Base-by-base conservation (phyloP, 1,284 basidiomycete species). In the Heterobasidion annosum region DNA sequence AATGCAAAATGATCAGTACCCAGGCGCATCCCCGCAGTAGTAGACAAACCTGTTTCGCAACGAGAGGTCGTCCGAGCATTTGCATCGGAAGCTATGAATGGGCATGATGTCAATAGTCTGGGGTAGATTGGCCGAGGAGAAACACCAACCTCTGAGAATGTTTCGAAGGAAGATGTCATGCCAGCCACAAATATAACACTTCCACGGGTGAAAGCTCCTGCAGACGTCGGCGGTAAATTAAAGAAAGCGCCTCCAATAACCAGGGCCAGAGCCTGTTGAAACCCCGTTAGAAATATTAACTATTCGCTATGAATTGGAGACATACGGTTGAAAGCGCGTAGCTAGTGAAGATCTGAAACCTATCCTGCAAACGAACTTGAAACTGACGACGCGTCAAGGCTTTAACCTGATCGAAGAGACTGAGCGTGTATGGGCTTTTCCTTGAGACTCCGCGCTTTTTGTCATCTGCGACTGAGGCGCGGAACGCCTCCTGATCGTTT, bases 131-230 rank as follows among this genome's bases (percentile, higher is more conserved):
- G 16, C 62, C 67, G 15, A 25, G 5, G 25, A 1, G 25, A 25
- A 25, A 25, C 25, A 25, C 25, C 25, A 63, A 82, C 75, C 71
- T 91, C 88, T 54, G 81, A 80, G 67, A 93, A 92, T 0, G 89
- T 86, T 63, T 85, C 85, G 54, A 93, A 72, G 61, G 81, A 82
- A 53, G 83, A 87, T 34, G 87, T 86, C 37, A 95, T 70, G 53
- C 93, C 69, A 45, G 85, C 83, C 47, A 73, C 64, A 68, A 94
- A 94, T 51, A 95, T 81, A 47, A 91, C 81, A 70, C 90, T 83
- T 32, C 91, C 93, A 58, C 92, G 82, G n/a, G 91, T 93, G 71
- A 96, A 96, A 0, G 88, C 90, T 47, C 92, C 92, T 34, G 80
- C 78, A 7, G 91, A 82, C 0, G 87, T 85, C 13, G 76, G 63